phyloP scores from a whole-genome alignment of 75 land plant species.

The Cupressus sempervirens region DNA sequence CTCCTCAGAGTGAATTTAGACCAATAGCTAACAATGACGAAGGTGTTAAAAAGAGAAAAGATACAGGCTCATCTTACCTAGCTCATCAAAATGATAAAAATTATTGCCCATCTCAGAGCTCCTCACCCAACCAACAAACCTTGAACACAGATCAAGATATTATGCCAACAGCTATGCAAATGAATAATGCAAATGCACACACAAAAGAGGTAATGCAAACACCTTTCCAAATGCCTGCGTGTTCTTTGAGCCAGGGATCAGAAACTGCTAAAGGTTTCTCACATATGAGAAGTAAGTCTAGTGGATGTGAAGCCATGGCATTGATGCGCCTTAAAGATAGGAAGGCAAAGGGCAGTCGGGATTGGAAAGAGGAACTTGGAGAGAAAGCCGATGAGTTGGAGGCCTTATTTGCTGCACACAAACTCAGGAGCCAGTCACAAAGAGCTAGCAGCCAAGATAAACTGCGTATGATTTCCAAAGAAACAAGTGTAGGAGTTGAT shows the following conservation, averaged over 20 bases:
- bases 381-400: constrained; percentile 1
- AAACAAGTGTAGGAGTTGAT: background rate
- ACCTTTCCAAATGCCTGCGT: constrained; percentile 5
- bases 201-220: background rate
- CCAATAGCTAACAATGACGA: background rate
- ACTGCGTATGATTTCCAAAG: background rate
- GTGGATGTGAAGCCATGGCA: background rate
- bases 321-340: background rate
- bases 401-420: constrained; percentile 7
- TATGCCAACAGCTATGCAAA: constrained; percentile 1
- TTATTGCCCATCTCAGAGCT: background rate
- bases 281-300: background rate
- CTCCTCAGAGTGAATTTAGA: constrained; percentile 7
- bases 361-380: background rate
- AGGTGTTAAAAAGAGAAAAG: background rate
- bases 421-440: constrained; percentile 6
- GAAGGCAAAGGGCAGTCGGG: background rate
- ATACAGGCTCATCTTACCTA: background rate
- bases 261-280: background rate
- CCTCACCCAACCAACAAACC: background rate
- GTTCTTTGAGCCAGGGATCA: background rate
- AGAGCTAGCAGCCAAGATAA: background rate
- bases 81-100: constrained; percentile 1
- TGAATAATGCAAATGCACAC: background rate
- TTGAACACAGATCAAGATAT: constrained; percentile 5